Base-by-base conservation (phyloP, 148 eudicot genomes). In the Cornus controversa region DNA sequence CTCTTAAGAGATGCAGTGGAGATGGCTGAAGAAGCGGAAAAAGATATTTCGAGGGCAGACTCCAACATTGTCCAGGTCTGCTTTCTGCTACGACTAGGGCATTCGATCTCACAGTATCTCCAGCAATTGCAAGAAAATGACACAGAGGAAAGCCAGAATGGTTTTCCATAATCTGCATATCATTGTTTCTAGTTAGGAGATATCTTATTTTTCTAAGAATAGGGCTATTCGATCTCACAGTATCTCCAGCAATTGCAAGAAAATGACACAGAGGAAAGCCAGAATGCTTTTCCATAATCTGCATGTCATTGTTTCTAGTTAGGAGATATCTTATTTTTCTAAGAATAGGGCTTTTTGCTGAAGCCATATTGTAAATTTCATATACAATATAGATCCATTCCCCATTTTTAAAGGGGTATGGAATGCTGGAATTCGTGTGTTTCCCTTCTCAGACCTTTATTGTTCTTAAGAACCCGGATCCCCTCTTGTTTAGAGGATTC, bases 21-120 rank as follows among this genome's bases (percentile, higher is more conserved):
- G 75, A 77, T 90, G 80, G 97, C 97, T 14, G 89, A 87, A 84
- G 93, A 88, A 75, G 93, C 90, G 29, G 91, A 87, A 87, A 83
- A 77, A 79, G 90, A 83, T 81, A 84, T 96, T 69, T 36, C 84
- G 23, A 78, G 79, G 47, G 80, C 79, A 40, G 86, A 84, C 10
- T 84, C 87, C 18, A 75, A 86, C 79, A 81, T 82, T 25, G 66
- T 84, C 29, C 87, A 89, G 71, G 94, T 92, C 72, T 82, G 77
- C 70, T 78, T 96, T 84, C 94, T 80, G 81, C 89, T 96, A 13
- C 88, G 87, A 29, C 89, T 86, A 8, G 79, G 82, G 20, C 69
- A 72, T 54, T 14, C 80, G 5, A 75, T 75, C 5, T 54, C 68
- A 47, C 29, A 60, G 50, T 36, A 20, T 0, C 58, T 37, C 26